Evolutionary conservation across 1,284 basidiomycete genomes (phyloP), one percentile per base, ranked within the genome.

Genomic region (Phlebopus sp.): DNA sequence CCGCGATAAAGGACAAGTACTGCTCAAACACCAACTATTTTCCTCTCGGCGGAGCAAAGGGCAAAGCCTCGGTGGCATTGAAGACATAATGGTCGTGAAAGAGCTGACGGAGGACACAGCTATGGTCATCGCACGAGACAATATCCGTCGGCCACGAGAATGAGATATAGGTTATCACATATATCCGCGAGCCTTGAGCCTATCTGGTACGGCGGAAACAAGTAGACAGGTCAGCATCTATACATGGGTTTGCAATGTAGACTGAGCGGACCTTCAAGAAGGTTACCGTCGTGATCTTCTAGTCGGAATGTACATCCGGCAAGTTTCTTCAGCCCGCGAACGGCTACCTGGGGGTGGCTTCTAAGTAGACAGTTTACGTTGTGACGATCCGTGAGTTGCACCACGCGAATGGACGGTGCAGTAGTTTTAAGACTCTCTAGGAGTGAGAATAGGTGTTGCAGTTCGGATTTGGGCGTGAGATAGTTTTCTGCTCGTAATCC

Each of bases 221-320:
- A 37, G 23, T 21, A 21, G 19, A 9, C 8, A 29, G 2, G 32
- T 60, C 32, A 59, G 41, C 30, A 8, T 25, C 21, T 8, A 39
- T 3, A 14, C 7, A 15, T 10, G n/a, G 9, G 36, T 5, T 6
- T 32, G 14, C 17, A 18, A 40, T 5, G 27, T 2, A 2, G 14
- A 13, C 9, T 29, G 4, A 14, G 23, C 56, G 5, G 36, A 60
- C 63, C 63, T 57, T 42, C 59, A 13, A 63, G 36, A 18, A 53
- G 49, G 34, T 49, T 15, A 0, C 62, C 63, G 0, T 64, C 46
- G n/a, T 40, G 8, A 35, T 66, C 62, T 45, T 67, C 63, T 5
- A 66, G 1, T 4, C 59, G 59, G 29, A 66, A 50, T 0, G 44
- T 7, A 3, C 30, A 3, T 1, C 6, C 32, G 2, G 39, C 46